Evolutionary conservation across 306 rosid genomes (phyloP).

Genomic region (Castanea crenata): DNA sequence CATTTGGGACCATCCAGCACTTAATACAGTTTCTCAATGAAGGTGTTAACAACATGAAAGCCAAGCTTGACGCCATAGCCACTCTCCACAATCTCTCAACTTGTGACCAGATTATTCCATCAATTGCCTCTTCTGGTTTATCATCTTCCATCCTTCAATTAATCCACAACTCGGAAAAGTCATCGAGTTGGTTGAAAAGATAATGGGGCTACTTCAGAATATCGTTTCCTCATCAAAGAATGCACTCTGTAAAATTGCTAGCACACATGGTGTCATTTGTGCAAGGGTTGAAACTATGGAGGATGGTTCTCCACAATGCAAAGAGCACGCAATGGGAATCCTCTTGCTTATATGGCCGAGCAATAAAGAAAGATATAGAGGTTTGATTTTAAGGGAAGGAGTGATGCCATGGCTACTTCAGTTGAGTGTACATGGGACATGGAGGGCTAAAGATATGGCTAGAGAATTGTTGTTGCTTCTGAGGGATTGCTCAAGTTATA

Average conservation of each 20-base stretch:
- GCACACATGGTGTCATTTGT: conserved; percentile 34
- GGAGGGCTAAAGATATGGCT: conserved; percentile 52
- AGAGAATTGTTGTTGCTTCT: conserved; percentile 56
- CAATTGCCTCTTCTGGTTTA: conserved; percentile 47
- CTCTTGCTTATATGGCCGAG: conserved; percentile 58
- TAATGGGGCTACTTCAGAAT: conserved; percentile 53
- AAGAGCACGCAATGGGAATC: conserved; percentile 67
- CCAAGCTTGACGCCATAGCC: conserved; percentile 65
- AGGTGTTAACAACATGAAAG: conserved; percentile 22
- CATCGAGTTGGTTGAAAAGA: conserved; percentile 50
- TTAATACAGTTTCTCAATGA: conserved; percentile 38
- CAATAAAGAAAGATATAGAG: conserved; percentile 72
- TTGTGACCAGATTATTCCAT: conserved; percentile 49
- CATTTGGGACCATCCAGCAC: conserved; percentile 53
- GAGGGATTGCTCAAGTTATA: conserved; percentile 49
- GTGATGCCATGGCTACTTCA: conserved; percentile 82
- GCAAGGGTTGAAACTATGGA: conserved; percentile 66
- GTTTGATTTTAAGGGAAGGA: conserved; percentile 64
- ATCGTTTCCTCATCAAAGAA: conserved; percentile 48
- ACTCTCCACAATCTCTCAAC: conserved; percentile 74
- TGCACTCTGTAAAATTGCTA: conserved; percentile 49
- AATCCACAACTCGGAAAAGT: conserved; percentile 42
- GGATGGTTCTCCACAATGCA: conserved; percentile 54
- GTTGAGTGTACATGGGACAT: conserved; percentile 71
- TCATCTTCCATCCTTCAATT: conserved; percentile 43